Percentiles rank a stretch among this genome's conserved stretches.
Conservation (phyloP, 1,284 basidiomycete genomes). For the Ceratobasidium sp. region DNA sequence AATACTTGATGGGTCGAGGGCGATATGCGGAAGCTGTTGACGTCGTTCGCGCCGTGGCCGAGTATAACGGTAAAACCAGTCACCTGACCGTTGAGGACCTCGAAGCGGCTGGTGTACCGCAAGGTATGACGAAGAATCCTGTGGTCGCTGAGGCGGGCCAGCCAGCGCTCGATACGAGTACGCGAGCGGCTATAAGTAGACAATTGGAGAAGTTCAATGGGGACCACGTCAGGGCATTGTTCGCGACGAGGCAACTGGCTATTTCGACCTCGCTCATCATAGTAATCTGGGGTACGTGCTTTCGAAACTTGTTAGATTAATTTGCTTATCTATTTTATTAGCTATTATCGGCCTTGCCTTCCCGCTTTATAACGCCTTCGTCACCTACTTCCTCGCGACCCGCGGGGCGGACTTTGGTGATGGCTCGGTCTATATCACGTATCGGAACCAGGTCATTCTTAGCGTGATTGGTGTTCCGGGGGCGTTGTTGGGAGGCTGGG, state of each 20-base stretch:
- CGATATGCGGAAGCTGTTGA: constrained; percentile 75
- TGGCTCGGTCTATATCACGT: constrained; percentile 70
- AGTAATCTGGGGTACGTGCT: constrained; percentile 65
- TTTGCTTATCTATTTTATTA: constrained; percentile 49
- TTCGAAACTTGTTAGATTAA: neutral
- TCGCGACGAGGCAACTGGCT: constrained; percentile 69
- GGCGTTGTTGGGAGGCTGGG: constrained; percentile 68
- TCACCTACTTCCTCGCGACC: constrained; percentile 67
- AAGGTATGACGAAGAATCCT: constrained; percentile 35
- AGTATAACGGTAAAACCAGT: constrained; percentile 68
- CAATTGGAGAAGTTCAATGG: constrained; percentile 60
- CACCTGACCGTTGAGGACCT: constrained; percentile 64
- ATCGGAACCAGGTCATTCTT: constrained; percentile 74
- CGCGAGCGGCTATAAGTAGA: constrained; percentile 58
- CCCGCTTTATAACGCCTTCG: constrained; percentile 75
- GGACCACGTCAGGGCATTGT: constrained; percentile 66
- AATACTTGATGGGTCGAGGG: constrained; percentile 78
- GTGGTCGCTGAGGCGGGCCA: constrained; percentile 48
- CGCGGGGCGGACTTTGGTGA: constrained; percentile 73
- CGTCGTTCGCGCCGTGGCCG: constrained; percentile 73
- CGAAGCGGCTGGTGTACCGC: constrained; percentile 49
- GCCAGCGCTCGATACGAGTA: constrained; percentile 58
- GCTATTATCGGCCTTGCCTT: constrained; percentile 79
- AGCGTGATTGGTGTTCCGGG: constrained; percentile 75
- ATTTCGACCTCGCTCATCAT: constrained; percentile 70